Percentiles rank a stretch among this genome's conserved stretches.
These are phyloP conservation scores for Alternaria sp. DNA, from an alignment of 2,329 filamentous ascomycete genomes.

Conservation along the genomic window DNA sequence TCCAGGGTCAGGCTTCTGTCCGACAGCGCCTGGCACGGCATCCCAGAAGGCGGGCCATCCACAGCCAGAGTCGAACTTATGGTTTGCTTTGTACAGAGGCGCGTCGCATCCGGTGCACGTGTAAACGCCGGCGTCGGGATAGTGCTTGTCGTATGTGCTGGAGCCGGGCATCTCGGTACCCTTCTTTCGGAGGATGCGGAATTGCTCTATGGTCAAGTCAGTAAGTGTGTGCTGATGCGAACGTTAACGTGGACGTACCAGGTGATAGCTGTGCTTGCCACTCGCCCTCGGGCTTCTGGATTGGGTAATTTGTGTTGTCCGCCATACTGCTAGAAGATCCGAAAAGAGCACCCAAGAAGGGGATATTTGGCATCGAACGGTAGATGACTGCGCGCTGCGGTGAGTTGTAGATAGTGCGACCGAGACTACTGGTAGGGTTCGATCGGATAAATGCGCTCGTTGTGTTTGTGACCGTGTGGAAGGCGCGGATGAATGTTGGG, in stretches of 20 bases:
- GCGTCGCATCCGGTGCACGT: constrained; percentile 85
- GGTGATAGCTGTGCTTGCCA: constrained; percentile 86
- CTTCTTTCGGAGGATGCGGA: constrained; percentile 89
- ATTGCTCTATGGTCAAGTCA: constrained; percentile 75
- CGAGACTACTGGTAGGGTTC: constrained; percentile 50
- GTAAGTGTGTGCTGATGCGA: not conserved
- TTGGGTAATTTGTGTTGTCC: constrained; percentile 76
- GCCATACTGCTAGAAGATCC: constrained; percentile 61
- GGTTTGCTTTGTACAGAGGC: constrained; percentile 89
- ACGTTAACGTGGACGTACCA: constrained; percentile 57
- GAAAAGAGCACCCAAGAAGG: constrained; percentile 81
- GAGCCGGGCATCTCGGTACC: constrained; percentile 85
- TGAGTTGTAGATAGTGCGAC: constrained; percentile 39
- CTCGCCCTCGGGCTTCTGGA: constrained; percentile 81
- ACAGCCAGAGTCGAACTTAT: constrained; percentile 97
- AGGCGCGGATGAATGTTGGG: constrained; percentile 58
- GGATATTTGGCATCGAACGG: constrained; percentile 76
- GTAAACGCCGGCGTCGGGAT: constrained; percentile 79
- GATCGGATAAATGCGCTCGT: constrained; percentile 45
- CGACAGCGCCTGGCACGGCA: constrained; percentile 89
- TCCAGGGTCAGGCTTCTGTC: constrained; percentile 76
- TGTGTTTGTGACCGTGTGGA: constrained; percentile 58
- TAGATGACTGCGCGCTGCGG: constrained; percentile 40
- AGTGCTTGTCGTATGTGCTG: constrained; percentile 89
- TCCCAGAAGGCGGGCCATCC: constrained; percentile 99